Evolutionary conservation across 2,329 filamentous ascomycete species (phyloP), one percentile per base, ranked within the genome.

Genomic region (Colletotrichum tropicicola): DNA sequence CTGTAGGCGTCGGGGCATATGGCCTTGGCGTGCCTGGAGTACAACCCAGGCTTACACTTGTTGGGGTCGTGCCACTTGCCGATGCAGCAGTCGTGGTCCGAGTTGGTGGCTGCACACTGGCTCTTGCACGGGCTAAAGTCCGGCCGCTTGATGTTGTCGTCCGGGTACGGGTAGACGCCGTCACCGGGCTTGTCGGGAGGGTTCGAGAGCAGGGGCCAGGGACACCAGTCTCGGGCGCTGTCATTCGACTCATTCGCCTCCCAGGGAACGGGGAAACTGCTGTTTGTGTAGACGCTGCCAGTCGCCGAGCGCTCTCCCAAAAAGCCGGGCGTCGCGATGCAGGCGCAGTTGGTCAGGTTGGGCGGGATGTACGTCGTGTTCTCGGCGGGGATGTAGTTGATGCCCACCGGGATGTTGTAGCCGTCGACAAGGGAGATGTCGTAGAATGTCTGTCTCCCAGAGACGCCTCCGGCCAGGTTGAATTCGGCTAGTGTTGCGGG

Each of bases 1-100:
- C 90, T 93, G 78, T 96, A 97, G 3, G 92, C 92, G 77, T 97
- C 93, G 1, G 93, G 92, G 73, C 93, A 97, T 12, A 95, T 85
- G 4, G 78, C 79, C 80, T 97, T 96, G 56, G 92, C 91, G 10
- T 83, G 82, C 63, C 82, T 86, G 69, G 89, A 89, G 79, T 94
- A 96, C 41, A 86, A 78, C 53, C 89, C 89, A 3, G 91, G 89
- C 64, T 83, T 80, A 79, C 92, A 96, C 51, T 82, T 81, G 23
- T 84, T 80, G 3, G 91, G 85, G 39, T 85, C 84, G 71, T 90
- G 83, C 77, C 91, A 91, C 12, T 85, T 76, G 45, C 91, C 92
- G 15, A 89, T 89, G 76, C 93, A 96, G 79, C 93, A 97, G 74
- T 95, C 92, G 70, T 84, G 78, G 23, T 90, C 85, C 8, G 80